Evolutionary conservation across 257 asterid species (phyloP).

Genomic region (Nicotiana noctiflora): DNA sequence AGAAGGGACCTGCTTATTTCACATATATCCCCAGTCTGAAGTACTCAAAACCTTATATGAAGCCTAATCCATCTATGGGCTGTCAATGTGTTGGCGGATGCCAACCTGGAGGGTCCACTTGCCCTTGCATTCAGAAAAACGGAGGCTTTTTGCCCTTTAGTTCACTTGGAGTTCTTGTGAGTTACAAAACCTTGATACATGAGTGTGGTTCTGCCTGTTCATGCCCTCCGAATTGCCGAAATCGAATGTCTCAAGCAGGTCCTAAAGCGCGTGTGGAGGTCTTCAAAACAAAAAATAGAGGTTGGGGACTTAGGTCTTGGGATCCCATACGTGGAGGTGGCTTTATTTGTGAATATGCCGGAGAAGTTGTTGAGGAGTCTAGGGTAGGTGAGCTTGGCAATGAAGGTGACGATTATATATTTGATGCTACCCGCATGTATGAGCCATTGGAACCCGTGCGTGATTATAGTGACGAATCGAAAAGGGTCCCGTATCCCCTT

Average conservation of each 20-base stretch:
- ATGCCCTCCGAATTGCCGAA: conserved; percentile 73
- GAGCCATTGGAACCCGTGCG: conserved; percentile 42
- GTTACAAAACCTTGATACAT: conserved; percentile 39
- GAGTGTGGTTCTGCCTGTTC: conserved; percentile 73
- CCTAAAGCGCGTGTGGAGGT: conserved; percentile 63
- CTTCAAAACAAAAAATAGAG: conserved; percentile 71
- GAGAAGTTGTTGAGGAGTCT: conserved; percentile 43
- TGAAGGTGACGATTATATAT: conserved; percentile 44
- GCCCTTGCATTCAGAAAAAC: conserved; percentile 60
- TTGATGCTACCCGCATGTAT: conserved; percentile 71
- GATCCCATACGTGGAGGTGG: conserved; percentile 83
- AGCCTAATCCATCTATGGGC: conserved; percentile 36
- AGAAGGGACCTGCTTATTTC: conserved; percentile 90
- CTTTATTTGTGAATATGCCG: conserved; percentile 90
- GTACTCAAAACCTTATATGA: conserved; percentile 41
- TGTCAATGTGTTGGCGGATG: conserved; percentile 87
- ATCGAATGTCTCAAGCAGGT: conserved; percentile 72
- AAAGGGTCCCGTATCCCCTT: conserved; percentile 60
- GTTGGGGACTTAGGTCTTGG: conserved; percentile 99
- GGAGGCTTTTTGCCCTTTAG: conserved; percentile 60
- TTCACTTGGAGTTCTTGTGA: conserved; percentile 56
- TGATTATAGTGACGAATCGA: conserved; percentile 30
- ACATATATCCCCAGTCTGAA: conserved; percentile 53
- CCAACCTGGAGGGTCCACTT: conserved; percentile 60
- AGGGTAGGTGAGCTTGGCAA: conserved; percentile 8